Base-by-base conservation (phyloP, 2,329 filamentous ascomycete genomes). In the Ophiostoma triangulosporum region DNA sequence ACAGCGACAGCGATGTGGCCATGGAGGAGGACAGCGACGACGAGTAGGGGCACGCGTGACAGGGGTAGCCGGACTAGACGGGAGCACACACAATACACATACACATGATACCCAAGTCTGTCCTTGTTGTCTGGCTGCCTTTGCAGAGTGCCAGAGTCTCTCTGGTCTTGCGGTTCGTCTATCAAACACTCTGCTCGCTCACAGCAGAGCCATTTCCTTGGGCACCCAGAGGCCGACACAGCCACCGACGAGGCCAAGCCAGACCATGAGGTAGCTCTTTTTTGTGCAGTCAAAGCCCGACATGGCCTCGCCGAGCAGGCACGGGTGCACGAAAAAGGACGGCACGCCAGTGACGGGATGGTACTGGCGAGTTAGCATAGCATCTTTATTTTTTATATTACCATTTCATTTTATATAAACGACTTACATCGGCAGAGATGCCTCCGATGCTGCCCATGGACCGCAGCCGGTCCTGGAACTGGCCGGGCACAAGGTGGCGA, bases 241-340 rank as follows among this genome's bases (percentile, higher is more conserved):
- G 51, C 80, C 80, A 56, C 90, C 91, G 45, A 95, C 80, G 55
- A 95, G 71, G n/a, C 90, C 90, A 57, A 96, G 74, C 90, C 91
- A 97, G 53, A 88, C 70, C 69, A 88, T 78, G 63, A 97, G 74
- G 71, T 97, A 97, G 61, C 83, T 74, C 62, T 82, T 68, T 65
- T 74, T 71, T 64, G 73, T 67, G 61, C 78, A 81, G 60, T 77
- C 70, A 62, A 88, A 81, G 51, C 71, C 73, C 60, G 73, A 73
- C 77, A 97, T 86, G 51, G 86, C 86, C 59, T 91, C 84, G 54
- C 85, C 86, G 8, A 93, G 86, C 65, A 87, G 80, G 69, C 93
- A 97, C 24, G 93, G 91, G 70, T 98, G 93, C 61, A 97, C 77
- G 68, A 95, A 96, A 68, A 91, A 96, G 50, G 81, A 79, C 38